Base-by-base conservation (phyloP, 192 early-diverging fungal species). In the Coemansia sp. region DNA sequence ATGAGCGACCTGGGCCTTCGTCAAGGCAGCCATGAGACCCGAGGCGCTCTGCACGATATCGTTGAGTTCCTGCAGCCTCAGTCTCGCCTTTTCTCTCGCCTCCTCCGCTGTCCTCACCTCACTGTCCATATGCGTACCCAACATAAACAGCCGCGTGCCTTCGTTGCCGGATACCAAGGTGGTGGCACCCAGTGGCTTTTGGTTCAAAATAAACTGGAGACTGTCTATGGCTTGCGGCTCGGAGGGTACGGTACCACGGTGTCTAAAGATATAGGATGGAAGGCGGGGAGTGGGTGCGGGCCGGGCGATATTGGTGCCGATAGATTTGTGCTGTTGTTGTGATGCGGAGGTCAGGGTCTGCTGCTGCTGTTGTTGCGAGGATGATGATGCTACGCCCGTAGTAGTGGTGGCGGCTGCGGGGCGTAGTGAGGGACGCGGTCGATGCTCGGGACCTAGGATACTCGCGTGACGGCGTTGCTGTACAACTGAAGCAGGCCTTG, bases 131-230 rank as follows among this genome's bases (percentile, higher is more conserved):
- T 29, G 51, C 25, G 46, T 48, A 10, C 46, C 46, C 23, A 51
- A 34, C 9, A 37, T 51, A 14, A 51, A 37, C 21, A 55, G 25
- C 51, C 51, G 23, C 12, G 51, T 23, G 3, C 51, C 51, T 27
- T 25, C 51, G 11, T 10, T 14, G 51, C 27, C 25, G 11, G 25
- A 15, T 29, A 55, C 51, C 12, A 55, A 10, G 21, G 37, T 19
- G 21, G 46, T 32, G 19, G 51, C 51, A 37, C 58, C 62, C 5
- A 74, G 58, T 17, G 73, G 73, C 31, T 39, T 63, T 44, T 69
- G 62, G 39, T 63, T 55, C 41, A 74, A 23, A 21, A 74, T 64
- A n/a, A 68, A 74, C 66, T 74, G 65, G 53, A 74, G 21, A 6
- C 38, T 21, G 55, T 63, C 64, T 19, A 74, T 41, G 1, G 67